phyloP scores from a whole-genome alignment of 495 filamentous ascomycete species.

The Lasiosphaeria hispida region DNA sequence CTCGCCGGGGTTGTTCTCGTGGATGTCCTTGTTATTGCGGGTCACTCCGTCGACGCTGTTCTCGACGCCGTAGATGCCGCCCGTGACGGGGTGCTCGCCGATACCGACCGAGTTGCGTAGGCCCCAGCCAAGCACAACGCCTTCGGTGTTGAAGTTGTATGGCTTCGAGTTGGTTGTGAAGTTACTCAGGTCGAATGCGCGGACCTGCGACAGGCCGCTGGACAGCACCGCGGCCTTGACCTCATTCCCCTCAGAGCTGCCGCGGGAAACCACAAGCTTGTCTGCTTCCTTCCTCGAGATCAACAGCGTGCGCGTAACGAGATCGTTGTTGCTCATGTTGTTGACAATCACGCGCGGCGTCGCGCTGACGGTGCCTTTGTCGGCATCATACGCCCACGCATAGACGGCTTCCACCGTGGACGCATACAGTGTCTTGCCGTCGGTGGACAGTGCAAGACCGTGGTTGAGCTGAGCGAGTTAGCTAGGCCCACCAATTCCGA shows the following conservation, averaged over 20 bases:
- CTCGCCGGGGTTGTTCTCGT: constrained; percentile 66
- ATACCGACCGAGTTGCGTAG: constrained; percentile 70
- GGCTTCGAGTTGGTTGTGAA: constrained; percentile 39
- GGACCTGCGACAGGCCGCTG: constrained; percentile 57
- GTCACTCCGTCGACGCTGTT: constrained; percentile 60
- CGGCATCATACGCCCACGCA: constrained; percentile 57
- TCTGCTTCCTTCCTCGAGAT: constrained; percentile 39
- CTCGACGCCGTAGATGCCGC: constrained; percentile 65
- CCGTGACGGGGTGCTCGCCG: constrained; percentile 49
- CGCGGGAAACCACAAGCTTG: constrained; percentile 55
- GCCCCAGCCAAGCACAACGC: constrained; percentile 65
- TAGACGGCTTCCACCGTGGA: constrained; percentile 54
- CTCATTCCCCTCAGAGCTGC: constrained; percentile 55
- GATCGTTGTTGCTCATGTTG: constrained; percentile 57
- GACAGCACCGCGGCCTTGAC: constrained; percentile 38
- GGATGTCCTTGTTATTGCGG: constrained; percentile 55
- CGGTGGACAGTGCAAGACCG: constrained; percentile 57
- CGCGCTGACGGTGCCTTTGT: constrained; percentile 36
- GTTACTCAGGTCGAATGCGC: constrained; percentile 55
- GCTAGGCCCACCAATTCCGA: background rate
- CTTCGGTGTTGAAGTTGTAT: constrained; percentile 40
- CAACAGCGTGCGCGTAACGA: constrained; percentile 60
- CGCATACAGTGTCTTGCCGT: constrained; percentile 62
- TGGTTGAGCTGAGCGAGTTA: constrained; percentile 53
- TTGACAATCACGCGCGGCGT: constrained; percentile 46